These are phyloP conservation scores for Clitoria ternatea DNA, from an alignment of 306 rosid species.

Conservation along the genomic window DNA sequence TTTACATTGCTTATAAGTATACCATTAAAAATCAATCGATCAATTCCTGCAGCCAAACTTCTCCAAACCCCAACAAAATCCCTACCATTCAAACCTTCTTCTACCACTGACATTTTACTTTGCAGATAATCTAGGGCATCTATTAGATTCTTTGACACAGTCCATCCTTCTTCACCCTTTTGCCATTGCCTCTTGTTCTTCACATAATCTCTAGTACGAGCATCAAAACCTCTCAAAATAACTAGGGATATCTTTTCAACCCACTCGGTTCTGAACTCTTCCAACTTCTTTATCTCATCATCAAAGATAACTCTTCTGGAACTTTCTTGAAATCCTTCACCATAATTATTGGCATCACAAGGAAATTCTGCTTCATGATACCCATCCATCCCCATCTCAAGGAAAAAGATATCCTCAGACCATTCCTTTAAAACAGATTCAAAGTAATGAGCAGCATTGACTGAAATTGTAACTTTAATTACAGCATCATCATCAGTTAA, in stretches of 20 bases:
- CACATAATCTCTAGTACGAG: conserved; percentile 63
- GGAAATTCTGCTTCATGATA: conserved; percentile 33
- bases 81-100: conserved; percentile 55
- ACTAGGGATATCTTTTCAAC: conserved; percentile 67
- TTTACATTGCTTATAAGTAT: conserved; percentile 57
- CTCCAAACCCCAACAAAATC: conserved; percentile 87
- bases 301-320: conserved; percentile 53
- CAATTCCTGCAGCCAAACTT: conserved; percentile 76
- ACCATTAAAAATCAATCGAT: conserved; percentile 52
- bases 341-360: conserved; percentile 13
- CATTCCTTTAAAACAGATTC: conserved; percentile 77
- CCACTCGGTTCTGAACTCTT: conserved; percentile 71
- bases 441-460: conserved; percentile 73
- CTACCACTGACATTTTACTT: conserved; percentile 53
- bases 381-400: conserved; percentile 55
- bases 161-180: conserved; percentile 71
- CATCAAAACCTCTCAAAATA: conserved; percentile 85
- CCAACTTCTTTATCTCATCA: conserved; percentile 58
- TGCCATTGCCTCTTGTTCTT: conserved; percentile 91
- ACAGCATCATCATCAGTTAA: conserved; percentile 76
- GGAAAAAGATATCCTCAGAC: conserved; percentile 81
- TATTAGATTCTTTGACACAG: conserved; percentile 63
- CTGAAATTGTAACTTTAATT: conserved; percentile 68
- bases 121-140: conserved; percentile 76
- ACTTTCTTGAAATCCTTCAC: conserved; percentile 28